Base-by-base conservation (phyloP, 2,329 filamentous ascomycete genomes). In the Diaporthe vexans region DNA sequence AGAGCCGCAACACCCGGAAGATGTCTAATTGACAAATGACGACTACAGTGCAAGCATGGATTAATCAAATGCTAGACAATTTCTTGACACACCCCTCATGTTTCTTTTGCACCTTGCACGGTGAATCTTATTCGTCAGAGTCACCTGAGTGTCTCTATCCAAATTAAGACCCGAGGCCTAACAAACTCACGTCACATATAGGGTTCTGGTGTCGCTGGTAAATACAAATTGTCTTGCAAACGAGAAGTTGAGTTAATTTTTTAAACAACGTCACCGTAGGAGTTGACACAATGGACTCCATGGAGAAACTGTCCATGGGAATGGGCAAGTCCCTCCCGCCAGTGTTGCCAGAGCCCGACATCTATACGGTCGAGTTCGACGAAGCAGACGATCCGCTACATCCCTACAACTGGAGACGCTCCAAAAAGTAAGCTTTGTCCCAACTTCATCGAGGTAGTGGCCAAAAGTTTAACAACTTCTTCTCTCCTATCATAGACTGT, bases 291-390 rank as follows among this genome's bases (percentile, higher is more conserved):
- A 24, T 15, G 15, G 57, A 15, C 4, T 63, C 63, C 54, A 52
- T 40, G 6, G 67, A 74, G 52, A 70, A 72, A 48, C 2, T 71
- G 19, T 72, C 65, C 7, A 73, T 77, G 73, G 90, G 90, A 5
- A 88, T 83, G 40, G 88, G 88, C 1, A 91, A 91, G 77, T 84
- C 88, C 8, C 90, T 88, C 78, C 90, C 90, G 9, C 88, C 88
- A 21, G 83, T 82, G 0, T 79, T 91, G 21, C 89, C 89, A 10
- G 86, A 86, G n/a, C 83, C 85, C 75, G 89, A 91, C 78, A 88
- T 90, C 74, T 91, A 91, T 79, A 89, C 91, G 1, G 89, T 91
- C 17, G 89, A 89, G 54, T 89, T 89, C 74, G 85, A 89, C 74
- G 87, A 87, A 0, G 79, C 79, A 0, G 82, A 87, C 69, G 88